Evolutionary conservation across 2,329 filamentous ascomycete genomes (phyloP).

Genomic region (Clathrospora elynae): DNA sequence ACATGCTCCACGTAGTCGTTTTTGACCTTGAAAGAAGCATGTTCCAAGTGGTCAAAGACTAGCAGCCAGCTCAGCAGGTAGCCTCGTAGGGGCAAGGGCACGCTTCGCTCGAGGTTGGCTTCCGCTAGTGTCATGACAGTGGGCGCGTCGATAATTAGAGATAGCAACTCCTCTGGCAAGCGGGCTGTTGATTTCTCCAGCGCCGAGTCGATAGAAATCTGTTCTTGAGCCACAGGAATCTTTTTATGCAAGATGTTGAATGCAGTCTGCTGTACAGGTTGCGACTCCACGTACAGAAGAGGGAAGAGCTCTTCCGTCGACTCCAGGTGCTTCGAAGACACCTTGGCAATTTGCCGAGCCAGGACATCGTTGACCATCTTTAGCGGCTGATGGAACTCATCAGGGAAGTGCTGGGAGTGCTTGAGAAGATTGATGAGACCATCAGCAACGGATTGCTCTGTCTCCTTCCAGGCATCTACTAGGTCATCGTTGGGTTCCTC

Average conservation of each 20-base stretch:
- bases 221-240: slow-evolving; percentile 78
- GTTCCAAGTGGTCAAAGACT: slow-evolving; percentile 81
- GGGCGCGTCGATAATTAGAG: slow-evolving; percentile 79
- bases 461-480: slow-evolving; percentile 70
- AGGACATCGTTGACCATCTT: slow-evolving; percentile 77
- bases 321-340: slow-evolving; percentile 66
- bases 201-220: slow-evolving; percentile 77
- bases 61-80: slow-evolving; percentile 91
- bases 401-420: slow-evolving; percentile 55
- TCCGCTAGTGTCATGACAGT: slow-evolving; percentile 70
- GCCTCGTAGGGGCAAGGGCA: slow-evolving; percentile 72
- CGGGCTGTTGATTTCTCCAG: slow-evolving; percentile 73
- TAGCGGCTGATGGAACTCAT: slow-evolving; percentile 66
- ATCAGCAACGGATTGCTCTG: slow-evolving; percentile 60
- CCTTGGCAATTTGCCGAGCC: slow-evolving; percentile 68
- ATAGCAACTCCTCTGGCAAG: slow-evolving; percentile 83
- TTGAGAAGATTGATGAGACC: slow-evolving; percentile 69
- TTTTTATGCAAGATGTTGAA: slow-evolving; percentile 79
- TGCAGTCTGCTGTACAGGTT: slow-evolving; percentile 76
- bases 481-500: slow-evolving; percentile 85
- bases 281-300: slow-evolving; percentile 75
- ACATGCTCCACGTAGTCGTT: slow-evolving; percentile 79
- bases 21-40: slow-evolving; percentile 80
- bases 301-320: slow-evolving; percentile 73
- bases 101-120: slow-evolving; percentile 65